A percentile compares a stretch with the other conserved stretches of the same genome.
Evolutionary conservation across 805 yeast genomes (phyloP).

Genomic region (Hanseniaspora mollemarum): DNA sequence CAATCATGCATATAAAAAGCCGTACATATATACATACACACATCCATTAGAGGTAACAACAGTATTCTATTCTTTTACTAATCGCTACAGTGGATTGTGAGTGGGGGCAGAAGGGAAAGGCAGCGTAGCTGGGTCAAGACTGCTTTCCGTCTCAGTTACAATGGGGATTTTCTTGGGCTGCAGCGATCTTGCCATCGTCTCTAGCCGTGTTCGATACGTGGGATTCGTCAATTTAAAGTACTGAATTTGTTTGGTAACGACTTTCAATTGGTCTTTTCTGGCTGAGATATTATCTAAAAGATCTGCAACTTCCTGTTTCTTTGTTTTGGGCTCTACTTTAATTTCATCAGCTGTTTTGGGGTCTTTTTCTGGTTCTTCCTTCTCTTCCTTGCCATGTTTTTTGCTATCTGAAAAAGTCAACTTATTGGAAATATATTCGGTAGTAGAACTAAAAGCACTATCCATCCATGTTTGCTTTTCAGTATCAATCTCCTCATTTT

Average conservation of each 20-base stretch:
- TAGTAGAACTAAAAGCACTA: not conserved
- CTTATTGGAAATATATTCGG: slow-evolving; percentile 1
- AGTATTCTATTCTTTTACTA: not conserved
- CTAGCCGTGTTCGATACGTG: slow-evolving; percentile 1
- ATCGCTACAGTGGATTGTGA: not conserved
- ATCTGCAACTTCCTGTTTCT: slow-evolving; percentile 7
- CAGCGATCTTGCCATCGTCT: not conserved
- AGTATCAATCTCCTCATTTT: not conserved
- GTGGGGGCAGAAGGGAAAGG: slow-evolving; percentile 4
- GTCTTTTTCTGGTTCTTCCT: not conserved
- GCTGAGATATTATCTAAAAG: slow-evolving; percentile 1
- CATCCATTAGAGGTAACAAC: not conserved
- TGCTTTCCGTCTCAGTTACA: no score
- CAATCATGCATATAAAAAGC: no score
- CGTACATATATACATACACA: no score
- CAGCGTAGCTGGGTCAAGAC: not conserved
- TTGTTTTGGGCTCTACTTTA: not conserved
- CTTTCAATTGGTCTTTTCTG: slow-evolving; percentile 1
- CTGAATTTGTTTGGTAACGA: not conserved
- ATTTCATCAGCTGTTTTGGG: not conserved
- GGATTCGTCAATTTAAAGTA: not conserved
- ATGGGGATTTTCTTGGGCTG: not conserved
- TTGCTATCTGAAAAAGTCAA: not conserved
- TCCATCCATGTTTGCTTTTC: slow-evolving; percentile 2
- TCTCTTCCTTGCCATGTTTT: not conserved